Evolutionary conservation across 352 stramenopile species (phyloP).

Genomic region (Phytophthora meadii): DNA sequence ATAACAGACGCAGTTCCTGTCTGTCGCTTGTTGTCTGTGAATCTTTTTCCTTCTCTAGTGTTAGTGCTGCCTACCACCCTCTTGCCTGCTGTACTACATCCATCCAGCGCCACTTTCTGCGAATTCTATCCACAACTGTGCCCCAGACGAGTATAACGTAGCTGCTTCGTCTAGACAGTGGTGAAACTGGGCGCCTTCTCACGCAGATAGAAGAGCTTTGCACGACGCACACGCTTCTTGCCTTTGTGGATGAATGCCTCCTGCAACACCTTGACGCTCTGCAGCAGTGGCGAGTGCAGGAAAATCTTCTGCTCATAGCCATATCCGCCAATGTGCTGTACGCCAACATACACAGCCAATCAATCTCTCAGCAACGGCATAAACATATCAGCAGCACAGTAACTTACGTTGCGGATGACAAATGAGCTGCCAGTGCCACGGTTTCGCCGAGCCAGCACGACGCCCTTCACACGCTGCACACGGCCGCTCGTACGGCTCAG

Average conservation of each 20-base stretch:
- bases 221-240: conserved; percentile 90
- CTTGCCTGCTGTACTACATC: conserved; percentile 31
- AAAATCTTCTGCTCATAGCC: conserved; percentile 92
- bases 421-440: conserved; percentile 84
- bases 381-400: neutral
- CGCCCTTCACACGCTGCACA: conserved; percentile 80
- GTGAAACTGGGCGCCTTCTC: conserved; percentile 86
- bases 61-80: conserved; percentile 23
- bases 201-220: conserved; percentile 91
- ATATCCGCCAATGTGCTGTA: conserved; percentile 84
- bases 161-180: conserved; percentile 61
- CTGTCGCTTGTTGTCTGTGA: conserved; percentile 26
- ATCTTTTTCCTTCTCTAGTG: conserved; percentile 40
- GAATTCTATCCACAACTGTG: neutral
- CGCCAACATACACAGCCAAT: conserved; percentile 8
- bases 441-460: conserved; percentile 85
- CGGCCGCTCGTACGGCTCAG: conserved; percentile 76
- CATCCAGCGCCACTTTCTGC: conserved; percentile 9
- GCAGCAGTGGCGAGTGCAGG: conserved; percentile 86
- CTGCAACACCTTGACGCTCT: conserved; percentile 89
- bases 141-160: conserved; percentile 20
- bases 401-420: conserved; percentile 84
- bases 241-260: conserved; percentile 92
- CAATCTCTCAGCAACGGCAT: conserved; percentile 2
- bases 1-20: conserved; percentile 31